Percentiles rank a stretch among this genome's conserved stretches.
Evolutionary conservation across 306 rosid species (phyloP).

Genomic region (Castanea sativa): DNA sequence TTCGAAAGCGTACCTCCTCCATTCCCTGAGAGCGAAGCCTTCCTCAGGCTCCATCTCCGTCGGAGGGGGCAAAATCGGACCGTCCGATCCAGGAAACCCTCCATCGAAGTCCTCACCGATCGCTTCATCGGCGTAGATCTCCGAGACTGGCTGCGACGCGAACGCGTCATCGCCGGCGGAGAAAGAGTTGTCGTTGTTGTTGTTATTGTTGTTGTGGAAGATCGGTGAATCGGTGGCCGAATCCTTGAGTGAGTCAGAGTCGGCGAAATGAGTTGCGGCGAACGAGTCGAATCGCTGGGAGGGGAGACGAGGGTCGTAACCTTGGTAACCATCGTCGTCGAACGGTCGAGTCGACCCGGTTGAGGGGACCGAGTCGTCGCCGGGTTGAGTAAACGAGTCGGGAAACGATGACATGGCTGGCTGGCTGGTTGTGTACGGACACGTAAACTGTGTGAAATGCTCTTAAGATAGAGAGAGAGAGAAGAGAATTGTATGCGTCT

Average conservation of each 20-base stretch:
- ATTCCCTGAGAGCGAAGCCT: slow-evolving; percentile 38
- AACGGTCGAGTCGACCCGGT: slow-evolving; percentile 30
- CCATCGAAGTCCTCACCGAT: slow-evolving; percentile 23
- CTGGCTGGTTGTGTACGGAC: neutral
- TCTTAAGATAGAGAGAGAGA: no score
- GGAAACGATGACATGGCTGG: slow-evolving; percentile 28
- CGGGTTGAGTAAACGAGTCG: slow-evolving; percentile 21
- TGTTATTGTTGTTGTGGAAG: slow-evolving; percentile 4
- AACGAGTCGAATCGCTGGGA: slow-evolving; percentile 30
- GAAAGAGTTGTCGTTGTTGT: neutral
- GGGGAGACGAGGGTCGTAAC: slow-evolving; percentile 22
- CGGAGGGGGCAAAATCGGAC: slow-evolving; percentile 40
- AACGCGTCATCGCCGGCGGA: slow-evolving; percentile 20
- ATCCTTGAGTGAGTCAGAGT: slow-evolving; percentile 30
- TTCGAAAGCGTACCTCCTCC: slow-evolving; percentile 37
- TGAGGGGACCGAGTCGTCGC: slow-evolving; percentile 21
- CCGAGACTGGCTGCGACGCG: slow-evolving; percentile 2
- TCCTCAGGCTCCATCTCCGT: slow-evolving; percentile 39
- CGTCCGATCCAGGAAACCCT: slow-evolving; percentile 26
- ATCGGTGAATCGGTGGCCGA: slow-evolving; percentile 31
- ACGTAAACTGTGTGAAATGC: neutral
- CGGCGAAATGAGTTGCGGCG: slow-evolving; percentile 20
- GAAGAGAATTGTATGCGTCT: neutral
- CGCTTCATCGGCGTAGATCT: slow-evolving; percentile 14
- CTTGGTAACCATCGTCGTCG: slow-evolving; percentile 25